phyloP scores from a whole-genome alignment of 78 protist species.

The Protostelium mycophagum region DNA sequence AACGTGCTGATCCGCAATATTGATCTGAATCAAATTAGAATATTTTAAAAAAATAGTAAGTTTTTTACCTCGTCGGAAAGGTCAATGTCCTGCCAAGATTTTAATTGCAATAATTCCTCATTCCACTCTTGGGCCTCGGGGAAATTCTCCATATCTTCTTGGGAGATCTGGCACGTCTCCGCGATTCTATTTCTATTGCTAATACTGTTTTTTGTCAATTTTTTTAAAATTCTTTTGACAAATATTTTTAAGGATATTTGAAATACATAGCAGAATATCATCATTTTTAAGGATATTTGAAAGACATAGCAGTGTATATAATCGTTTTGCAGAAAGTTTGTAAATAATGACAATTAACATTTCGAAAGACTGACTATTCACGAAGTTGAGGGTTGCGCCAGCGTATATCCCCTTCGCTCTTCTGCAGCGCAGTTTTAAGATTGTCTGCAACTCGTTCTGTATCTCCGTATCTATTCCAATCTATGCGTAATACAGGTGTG shows the following conservation, averaged over 20 bases:
- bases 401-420: neutral
- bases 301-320: no score
- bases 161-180: neutral
- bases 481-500: constrained; percentile 22
- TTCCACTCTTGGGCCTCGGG: neutral
- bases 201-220: no score
- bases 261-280: no score
- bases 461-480: constrained; percentile 69
- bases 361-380: neutral
- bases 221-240: no score
- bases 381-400: neutral
- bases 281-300: no score
- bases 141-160: neutral
- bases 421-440: neutral
- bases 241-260: no score
- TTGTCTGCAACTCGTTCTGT: neutral
- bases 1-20: no score
- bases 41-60: no score
- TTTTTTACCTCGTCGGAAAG: neutral
- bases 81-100: neutral
- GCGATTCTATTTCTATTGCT: neutral
- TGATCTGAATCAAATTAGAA: no score
- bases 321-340: no score
- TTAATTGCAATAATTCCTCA: neutral
- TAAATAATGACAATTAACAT: no score